Conservation (phyloP, 441 rosid species). For the Arabidopsis lyrata region DNA sequence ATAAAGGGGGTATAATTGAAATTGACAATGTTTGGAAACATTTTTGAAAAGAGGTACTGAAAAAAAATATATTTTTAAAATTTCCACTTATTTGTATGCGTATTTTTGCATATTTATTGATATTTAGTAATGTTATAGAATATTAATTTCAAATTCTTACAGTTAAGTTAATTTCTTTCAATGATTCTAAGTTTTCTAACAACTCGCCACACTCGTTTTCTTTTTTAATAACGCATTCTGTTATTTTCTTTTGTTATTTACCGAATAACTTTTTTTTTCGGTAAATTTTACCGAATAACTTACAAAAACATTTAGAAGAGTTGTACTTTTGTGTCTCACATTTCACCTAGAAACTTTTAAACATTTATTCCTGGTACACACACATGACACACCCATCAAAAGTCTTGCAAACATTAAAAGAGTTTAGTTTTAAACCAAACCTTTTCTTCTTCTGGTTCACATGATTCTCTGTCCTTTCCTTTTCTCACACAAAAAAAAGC, state of each 20-base stretch:
- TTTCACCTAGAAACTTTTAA: constrained; percentile 13
- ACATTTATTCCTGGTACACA: constrained; percentile 9
- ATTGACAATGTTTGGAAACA: no score
- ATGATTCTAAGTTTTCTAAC: background rate
- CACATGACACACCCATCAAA: constrained; percentile 6
- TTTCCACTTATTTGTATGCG: background rate
- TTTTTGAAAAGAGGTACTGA: no score
- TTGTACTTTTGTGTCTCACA: constrained; percentile 10
- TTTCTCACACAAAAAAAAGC: constrained; percentile 3
- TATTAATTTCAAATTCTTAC: no score
- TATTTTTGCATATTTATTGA: background rate
- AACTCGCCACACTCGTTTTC: no score
- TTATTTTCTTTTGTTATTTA: background rate
- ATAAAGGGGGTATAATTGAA: no score
- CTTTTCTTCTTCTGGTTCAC: constrained; percentile 33
- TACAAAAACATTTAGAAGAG: background rate
- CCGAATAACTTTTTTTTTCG: background rate
- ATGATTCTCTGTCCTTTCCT: constrained; percentile 33
- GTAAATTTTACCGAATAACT: no score
- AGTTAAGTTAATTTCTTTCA: background rate
- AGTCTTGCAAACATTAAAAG: constrained; percentile 14
- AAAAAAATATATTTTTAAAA: no score
- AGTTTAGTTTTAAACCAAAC: constrained; percentile 4
- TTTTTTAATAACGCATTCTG: background rate
- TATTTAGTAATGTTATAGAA: no score